Percentiles rank a stretch among this genome's conserved stretches.
These are phyloP conservation scores for Mycosphaerella sp. DNA, from an alignment of 2,329 filamentous ascomycete species.

Conservation along the genomic window DNA sequence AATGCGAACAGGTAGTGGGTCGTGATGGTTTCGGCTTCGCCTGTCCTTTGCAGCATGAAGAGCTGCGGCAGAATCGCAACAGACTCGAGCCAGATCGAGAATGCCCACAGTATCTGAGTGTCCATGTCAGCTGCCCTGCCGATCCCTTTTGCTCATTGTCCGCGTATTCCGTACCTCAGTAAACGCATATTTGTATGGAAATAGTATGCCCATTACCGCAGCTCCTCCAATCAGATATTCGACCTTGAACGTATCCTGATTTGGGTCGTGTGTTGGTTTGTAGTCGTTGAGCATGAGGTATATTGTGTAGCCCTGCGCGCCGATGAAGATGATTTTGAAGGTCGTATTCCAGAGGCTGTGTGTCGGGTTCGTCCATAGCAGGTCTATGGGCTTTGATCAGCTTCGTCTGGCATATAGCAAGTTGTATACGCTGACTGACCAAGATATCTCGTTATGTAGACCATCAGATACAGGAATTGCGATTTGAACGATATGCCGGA, in stretches of 20 bases:
- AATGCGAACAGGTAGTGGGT: conserved; percentile 96
- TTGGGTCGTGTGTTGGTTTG: conserved; percentile 95
- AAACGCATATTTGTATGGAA: conserved; percentile 76
- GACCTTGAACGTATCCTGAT: conserved; percentile 94
- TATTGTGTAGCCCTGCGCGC: conserved; percentile 83
- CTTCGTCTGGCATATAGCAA: conserved; percentile 1
- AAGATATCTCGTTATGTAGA: conserved; percentile 90
- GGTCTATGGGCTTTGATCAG: conserved; percentile 50
- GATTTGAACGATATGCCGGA: conserved; percentile 98
- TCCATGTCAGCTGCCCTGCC: conserved; percentile 3
- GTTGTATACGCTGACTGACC: conserved; percentile 23
- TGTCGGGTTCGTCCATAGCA: conserved; percentile 70
- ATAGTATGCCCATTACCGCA: conserved; percentile 68
- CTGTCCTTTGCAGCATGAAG: conserved; percentile 96
- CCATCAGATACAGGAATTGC: conserved; percentile 86
- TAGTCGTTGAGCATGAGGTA: conserved; percentile 98
- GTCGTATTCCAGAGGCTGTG: conserved; percentile 73
- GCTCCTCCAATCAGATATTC: conserved; percentile 86
- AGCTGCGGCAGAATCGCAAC: conserved; percentile 96
- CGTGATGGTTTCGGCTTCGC: conserved; percentile 98
- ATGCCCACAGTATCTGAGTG: conserved; percentile 81
- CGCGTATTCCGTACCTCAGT: conserved; percentile 49
- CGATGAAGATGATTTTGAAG: conserved; percentile 95
- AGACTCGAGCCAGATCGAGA: conserved; percentile 95
- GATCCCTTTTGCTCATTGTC: background rate